A percentile compares a stretch with the other conserved stretches of the same genome.
Conservation (phyloP, 805 yeast genomes). For the Candida vaughaniae region DNA sequence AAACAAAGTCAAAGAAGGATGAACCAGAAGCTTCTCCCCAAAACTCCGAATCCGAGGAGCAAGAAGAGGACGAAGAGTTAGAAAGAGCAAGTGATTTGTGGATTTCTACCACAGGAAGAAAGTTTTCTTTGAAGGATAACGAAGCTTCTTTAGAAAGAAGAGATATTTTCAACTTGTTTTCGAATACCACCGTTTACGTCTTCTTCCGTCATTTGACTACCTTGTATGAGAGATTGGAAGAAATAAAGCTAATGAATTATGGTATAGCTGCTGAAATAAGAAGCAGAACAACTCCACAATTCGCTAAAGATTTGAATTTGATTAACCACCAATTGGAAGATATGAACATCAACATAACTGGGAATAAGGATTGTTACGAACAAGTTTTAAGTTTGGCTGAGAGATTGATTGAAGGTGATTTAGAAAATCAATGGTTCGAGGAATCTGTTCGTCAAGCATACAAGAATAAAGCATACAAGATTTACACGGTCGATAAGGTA, state of each 20-base stretch:
- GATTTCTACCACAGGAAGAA: conserved; percentile 38
- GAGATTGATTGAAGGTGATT: conserved; percentile 78
- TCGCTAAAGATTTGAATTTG: conserved; percentile 84
- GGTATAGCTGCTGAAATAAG: conserved; percentile 73
- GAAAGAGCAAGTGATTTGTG: conserved; percentile 43
- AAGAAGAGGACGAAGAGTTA: conserved; percentile 26
- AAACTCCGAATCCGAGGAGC: conserved; percentile 24
- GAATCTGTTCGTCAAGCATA: conserved; percentile 94
- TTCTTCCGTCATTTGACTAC: conserved; percentile 85
- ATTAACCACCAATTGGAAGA: conserved; percentile 79
- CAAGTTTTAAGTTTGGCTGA: conserved; percentile 78
- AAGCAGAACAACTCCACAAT: conserved; percentile 60
- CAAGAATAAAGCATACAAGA: conserved; percentile 86
- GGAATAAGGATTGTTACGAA: conserved; percentile 61
- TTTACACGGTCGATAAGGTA: conserved; percentile 91
- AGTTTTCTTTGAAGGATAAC: conserved; percentile 28
- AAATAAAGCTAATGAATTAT: conserved; percentile 69
- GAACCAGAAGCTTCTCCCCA: conserved; percentile 32
- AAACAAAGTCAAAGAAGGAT: conserved; percentile 40
- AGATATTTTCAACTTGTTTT: conserved; percentile 71
- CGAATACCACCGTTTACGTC: conserved; percentile 84
- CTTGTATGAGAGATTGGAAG: conserved; percentile 74
- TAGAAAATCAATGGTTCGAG: conserved; percentile 94
- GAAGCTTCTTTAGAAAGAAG: conserved; percentile 36
- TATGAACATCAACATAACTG: conserved; percentile 71